These are phyloP conservation scores for Microcos paniculata DNA, from an alignment of 345 rosid species.

Conservation along the genomic window DNA sequence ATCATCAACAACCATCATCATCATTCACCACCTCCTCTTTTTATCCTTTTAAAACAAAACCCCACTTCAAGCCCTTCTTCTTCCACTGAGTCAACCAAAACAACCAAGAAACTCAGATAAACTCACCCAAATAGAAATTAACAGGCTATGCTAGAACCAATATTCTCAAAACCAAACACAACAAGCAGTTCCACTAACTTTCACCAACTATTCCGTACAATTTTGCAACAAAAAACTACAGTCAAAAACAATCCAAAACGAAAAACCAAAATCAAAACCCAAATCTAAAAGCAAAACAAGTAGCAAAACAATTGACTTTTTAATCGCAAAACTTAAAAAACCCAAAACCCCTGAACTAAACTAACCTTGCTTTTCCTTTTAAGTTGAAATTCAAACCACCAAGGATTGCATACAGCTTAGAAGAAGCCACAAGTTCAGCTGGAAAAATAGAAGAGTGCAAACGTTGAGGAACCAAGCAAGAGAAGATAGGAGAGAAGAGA, in stretches of 20 bases:
- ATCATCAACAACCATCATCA: slow-evolving; percentile 29
- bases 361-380: background rate
- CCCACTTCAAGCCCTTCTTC: background rate
- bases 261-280: background rate
- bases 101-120: background rate
- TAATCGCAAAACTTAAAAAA: background rate
- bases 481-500: background rate
- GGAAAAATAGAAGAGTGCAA: no score
- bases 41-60: background rate
- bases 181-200: background rate
- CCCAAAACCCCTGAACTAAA: background rate
- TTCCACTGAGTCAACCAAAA: background rate
- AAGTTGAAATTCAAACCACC: background rate
- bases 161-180: background rate
- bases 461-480: background rate
- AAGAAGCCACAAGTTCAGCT: background rate
- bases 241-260: background rate
- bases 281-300: background rate
- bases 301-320: background rate
- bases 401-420: background rate
- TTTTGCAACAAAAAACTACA: background rate
- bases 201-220: background rate
- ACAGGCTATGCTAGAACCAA: background rate
- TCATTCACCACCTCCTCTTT: slow-evolving; percentile 21
- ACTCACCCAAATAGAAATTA: background rate